Percentiles rank a stretch among this genome's conserved stretches.
Conservation (phyloP, 257 asterid species). For the Solanum paucissectum region DNA sequence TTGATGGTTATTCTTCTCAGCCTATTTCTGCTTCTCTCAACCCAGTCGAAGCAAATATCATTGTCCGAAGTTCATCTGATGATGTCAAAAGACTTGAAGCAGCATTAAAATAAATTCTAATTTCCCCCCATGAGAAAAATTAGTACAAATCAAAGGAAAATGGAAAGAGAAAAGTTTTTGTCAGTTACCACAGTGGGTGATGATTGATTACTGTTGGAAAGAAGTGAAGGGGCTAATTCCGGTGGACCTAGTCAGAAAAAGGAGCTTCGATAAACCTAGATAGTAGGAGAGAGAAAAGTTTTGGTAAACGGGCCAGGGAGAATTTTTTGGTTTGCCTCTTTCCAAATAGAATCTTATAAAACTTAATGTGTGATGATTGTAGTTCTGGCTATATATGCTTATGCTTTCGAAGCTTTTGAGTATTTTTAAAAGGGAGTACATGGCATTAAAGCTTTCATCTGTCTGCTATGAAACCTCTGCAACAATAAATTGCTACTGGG, state of each 20-base stretch:
- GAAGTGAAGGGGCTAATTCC: neutral
- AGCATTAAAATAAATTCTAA: neutral
- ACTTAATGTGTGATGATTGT: neutral
- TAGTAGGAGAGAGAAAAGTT: neutral
- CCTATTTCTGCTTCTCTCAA: neutral
- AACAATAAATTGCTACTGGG: neutral
- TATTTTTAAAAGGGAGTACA: neutral
- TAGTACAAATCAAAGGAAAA: neutral
- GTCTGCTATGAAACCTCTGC: neutral
- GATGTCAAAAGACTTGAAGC: neutral
- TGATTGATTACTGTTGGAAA: neutral
- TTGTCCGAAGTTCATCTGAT: neutral
- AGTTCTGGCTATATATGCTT: neutral
- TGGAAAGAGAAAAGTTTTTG: neutral
- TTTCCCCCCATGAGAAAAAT: neutral
- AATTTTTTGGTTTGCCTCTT: neutral
- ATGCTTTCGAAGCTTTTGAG: neutral
- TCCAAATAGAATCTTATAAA: neutral
- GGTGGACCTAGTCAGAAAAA: neutral
- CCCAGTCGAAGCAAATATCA: neutral
- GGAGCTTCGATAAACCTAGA: neutral
- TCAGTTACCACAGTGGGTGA: neutral
- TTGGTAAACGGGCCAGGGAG: neutral
- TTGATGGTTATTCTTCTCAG: neutral
- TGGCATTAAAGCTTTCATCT: neutral